phyloP scores from a whole-genome alignment of 2,329 filamentous ascomycete genomes.

The Leptodontidium sp. region DNA sequence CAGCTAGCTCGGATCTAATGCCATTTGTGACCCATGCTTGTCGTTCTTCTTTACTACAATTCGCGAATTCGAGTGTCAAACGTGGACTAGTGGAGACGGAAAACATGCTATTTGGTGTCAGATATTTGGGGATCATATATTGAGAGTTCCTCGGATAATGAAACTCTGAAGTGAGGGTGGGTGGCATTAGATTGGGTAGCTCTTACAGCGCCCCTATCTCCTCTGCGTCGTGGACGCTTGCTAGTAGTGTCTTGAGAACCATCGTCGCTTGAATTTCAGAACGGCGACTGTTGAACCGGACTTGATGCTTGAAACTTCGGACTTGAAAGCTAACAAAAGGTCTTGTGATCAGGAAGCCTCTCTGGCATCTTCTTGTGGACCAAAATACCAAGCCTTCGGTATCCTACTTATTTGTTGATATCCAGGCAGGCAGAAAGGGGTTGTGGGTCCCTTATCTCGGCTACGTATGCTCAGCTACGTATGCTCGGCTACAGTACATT shows the following conservation, averaged over 20 bases:
- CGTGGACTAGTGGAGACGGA: conserved; percentile 5
- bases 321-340: too few relatives aligned
- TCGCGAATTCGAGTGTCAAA: not conserved
- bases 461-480: too few relatives aligned
- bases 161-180: not conserved
- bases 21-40: not conserved
- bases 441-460: too few relatives aligned
- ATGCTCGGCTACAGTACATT: too few relatives aligned
- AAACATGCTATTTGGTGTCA: not conserved
- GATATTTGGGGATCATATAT: not conserved
- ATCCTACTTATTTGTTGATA: too few relatives aligned
- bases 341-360: too few relatives aligned
- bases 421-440: too few relatives aligned
- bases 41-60: not conserved
- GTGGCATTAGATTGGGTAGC: not conserved
- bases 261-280: not conserved
- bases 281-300: too few relatives aligned
- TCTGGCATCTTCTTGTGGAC: too few relatives aligned
- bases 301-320: too few relatives aligned
- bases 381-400: too few relatives aligned
- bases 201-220: not conserved
- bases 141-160: not conserved
- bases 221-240: not conserved
- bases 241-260: not conserved
- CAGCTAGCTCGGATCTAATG: not conserved